Evolutionary conservation across 768 basidiomycete genomes (phyloP).

Genomic region (Hygrophorus russula): DNA sequence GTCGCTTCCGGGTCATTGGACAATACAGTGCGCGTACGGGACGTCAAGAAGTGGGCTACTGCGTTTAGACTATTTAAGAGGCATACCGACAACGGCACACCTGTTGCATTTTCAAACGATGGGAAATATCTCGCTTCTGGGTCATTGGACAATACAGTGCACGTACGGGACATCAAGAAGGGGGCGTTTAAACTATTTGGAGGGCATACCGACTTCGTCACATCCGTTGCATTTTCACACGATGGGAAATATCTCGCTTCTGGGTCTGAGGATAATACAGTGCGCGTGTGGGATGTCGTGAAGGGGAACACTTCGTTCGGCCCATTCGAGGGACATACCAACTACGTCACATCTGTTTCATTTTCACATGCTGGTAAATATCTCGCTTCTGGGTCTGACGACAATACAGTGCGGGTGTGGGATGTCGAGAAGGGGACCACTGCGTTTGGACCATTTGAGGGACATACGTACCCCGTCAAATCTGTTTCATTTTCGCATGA

Average conservation of each 20-base stretch:
- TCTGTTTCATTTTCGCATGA: conserved; percentile 18
- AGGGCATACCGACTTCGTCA: background rate
- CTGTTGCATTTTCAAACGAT: conserved; percentile 1
- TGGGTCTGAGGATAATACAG: background rate
- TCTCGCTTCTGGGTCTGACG: too few relatives aligned
- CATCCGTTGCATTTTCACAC: conserved; percentile 3
- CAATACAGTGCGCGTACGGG: background rate
- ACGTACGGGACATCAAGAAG: conserved; percentile 14
- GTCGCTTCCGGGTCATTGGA: conserved; percentile 12
- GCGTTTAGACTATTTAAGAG: background rate
- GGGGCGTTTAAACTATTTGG: background rate
- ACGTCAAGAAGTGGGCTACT: background rate
- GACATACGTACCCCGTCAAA: too few relatives aligned
- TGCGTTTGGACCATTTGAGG: too few relatives aligned
- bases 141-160: conserved; percentile 27
- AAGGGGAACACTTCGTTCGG: background rate
- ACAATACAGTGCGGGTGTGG: too few relatives aligned
- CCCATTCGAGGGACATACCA: conserved; percentile 8
- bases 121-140: background rate
- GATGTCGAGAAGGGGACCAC: too few relatives aligned
- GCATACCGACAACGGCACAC: background rate
- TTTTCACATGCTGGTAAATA: too few relatives aligned
- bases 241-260: conserved; percentile 5
- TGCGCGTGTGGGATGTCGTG: conserved; percentile 3
- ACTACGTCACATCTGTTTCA: too few relatives aligned